Percentiles rank a stretch among this genome's conserved stretches.
Evolutionary conservation across 352 stramenopile genomes (phyloP).

Genomic region (Aphanomyces astaci): DNA sequence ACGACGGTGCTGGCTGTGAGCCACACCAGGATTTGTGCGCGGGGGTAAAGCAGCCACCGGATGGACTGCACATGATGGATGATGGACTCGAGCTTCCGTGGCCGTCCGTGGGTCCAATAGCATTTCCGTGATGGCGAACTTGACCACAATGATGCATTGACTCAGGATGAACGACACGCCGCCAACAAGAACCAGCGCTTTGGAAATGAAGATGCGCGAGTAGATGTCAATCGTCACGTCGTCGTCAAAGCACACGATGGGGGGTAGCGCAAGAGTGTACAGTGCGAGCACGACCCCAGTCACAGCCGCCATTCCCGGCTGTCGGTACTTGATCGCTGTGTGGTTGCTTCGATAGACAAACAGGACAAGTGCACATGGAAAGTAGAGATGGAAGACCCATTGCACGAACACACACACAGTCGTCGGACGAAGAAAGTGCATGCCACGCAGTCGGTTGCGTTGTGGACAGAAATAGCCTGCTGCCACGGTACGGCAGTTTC

Average conservation of each 20-base stretch:
- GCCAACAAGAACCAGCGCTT: background rate
- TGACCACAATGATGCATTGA: conserved; percentile 15
- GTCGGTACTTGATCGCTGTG: conserved; percentile 19
- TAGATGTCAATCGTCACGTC: background rate
- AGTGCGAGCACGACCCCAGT: background rate
- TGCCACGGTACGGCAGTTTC: no score
- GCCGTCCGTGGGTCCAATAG: conserved; percentile 5
- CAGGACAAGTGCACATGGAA: conserved; percentile 3
- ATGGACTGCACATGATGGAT: background rate
- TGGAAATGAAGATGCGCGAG: background rate
- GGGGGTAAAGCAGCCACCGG: conserved; percentile 20
- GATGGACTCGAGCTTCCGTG: conserved; percentile 5
- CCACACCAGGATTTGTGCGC: conserved; percentile 10
- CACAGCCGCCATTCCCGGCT: background rate
- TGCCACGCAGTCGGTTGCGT: background rate
- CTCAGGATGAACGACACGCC: conserved; percentile 13
- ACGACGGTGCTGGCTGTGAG: background rate
- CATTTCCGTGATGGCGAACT: conserved; percentile 18
- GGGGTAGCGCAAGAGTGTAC: conserved; percentile 11
- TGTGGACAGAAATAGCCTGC: background rate
- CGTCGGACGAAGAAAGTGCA: background rate
- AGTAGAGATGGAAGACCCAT: conserved; percentile 13
- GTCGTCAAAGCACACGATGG: conserved; percentile 9
- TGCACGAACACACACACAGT: background rate
- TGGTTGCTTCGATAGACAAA: conserved; percentile 12